phyloP scores from a whole-genome alignment of 495 filamentous ascomycete species.

The Neurospora tetraspora region DNA sequence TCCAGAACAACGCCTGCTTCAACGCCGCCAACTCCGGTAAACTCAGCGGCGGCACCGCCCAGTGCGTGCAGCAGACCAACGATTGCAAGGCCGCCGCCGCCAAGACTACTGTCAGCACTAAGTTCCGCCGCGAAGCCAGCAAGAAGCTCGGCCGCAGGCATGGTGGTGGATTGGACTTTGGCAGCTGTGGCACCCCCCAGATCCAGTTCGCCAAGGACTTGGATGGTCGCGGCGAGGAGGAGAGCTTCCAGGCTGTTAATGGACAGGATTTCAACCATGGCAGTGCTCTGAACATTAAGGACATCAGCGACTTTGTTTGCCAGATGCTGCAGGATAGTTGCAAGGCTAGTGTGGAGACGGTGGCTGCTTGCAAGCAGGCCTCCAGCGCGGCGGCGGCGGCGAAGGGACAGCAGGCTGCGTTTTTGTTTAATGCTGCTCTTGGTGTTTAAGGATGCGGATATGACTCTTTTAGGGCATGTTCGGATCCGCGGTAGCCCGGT shows the following conservation, averaged over 20 bases:
- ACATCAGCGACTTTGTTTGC: slow-evolving; percentile 49
- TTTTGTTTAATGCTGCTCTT: slow-evolving; percentile 45
- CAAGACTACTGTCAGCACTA: slow-evolving; percentile 4
- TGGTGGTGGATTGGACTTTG: slow-evolving; percentile 26
- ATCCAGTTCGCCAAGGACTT: slow-evolving; percentile 45
- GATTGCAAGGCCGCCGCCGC: slow-evolving; percentile 30
- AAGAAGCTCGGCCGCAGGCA: slow-evolving; percentile 14
- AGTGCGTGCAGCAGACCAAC: slow-evolving; percentile 41
- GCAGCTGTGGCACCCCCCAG: slow-evolving; percentile 41
- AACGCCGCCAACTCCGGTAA: slow-evolving; percentile 44
- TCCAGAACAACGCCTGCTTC: slow-evolving; percentile 48
- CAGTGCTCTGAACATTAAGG: slow-evolving; percentile 43
- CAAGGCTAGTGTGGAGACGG: slow-evolving; percentile 35
- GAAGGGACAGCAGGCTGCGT: slow-evolving; percentile 43
- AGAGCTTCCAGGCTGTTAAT: slow-evolving; percentile 42
- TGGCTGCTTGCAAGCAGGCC: slow-evolving; percentile 36
- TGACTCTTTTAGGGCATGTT: too few species aligned
- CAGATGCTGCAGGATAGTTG: slow-evolving; percentile 41
- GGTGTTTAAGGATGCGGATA: slow-evolving; percentile 17
- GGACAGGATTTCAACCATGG: slow-evolving; percentile 47
- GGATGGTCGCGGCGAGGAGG: slow-evolving; percentile 42
- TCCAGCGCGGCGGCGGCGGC: not conserved
- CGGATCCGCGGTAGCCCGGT: too few species aligned
- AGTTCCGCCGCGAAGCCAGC: slow-evolving; percentile 11
- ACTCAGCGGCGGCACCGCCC: slow-evolving; percentile 26